These are phyloP conservation scores for Termitomyces sp. DNA, from an alignment of 768 basidiomycete genomes.

Conservation along the genomic window DNA sequence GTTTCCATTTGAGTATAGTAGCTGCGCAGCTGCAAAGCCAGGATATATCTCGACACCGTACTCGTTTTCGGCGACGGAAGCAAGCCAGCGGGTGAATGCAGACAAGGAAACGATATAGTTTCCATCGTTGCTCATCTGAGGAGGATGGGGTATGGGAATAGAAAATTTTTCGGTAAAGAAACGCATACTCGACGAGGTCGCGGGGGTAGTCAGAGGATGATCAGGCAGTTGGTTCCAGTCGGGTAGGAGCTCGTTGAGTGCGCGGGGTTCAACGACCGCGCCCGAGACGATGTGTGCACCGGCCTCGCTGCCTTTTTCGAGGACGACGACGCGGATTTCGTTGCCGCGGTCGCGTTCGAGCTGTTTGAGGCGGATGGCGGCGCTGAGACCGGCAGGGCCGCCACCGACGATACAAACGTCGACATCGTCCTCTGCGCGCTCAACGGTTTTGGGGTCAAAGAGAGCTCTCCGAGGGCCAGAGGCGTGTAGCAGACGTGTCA, in stretches of 20 bases:
- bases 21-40: constrained; percentile 88
- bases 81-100: constrained; percentile 87
- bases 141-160: constrained; percentile 90
- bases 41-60: constrained; percentile 94
- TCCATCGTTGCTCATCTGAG: constrained; percentile 92
- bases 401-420: constrained; percentile 98
- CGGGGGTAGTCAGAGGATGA: constrained; percentile 80
- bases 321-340: constrained; percentile 86
- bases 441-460: constrained; percentile 58
- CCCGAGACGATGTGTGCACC: constrained; percentile 96
- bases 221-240: constrained; percentile 62
- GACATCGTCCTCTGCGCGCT: constrained; percentile 86
- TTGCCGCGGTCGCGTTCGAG: constrained; percentile 75
- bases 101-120: constrained; percentile 94
- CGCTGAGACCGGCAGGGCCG: constrained; percentile 92
- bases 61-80: constrained; percentile 70
- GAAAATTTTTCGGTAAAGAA: constrained; percentile 68
- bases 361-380: constrained; percentile 95
- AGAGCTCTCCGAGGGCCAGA: constrained; percentile 15
- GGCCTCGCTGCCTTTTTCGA: constrained; percentile 93
- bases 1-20: constrained; percentile 62
- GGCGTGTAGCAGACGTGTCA: constrained; percentile 13
- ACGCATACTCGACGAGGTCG: constrained; percentile 79
- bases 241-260: constrained; percentile 87
- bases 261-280: constrained; percentile 90